Conservation (phyloP, 78 protist genomes). For the Anaeramoeba flamelloides region DNA sequence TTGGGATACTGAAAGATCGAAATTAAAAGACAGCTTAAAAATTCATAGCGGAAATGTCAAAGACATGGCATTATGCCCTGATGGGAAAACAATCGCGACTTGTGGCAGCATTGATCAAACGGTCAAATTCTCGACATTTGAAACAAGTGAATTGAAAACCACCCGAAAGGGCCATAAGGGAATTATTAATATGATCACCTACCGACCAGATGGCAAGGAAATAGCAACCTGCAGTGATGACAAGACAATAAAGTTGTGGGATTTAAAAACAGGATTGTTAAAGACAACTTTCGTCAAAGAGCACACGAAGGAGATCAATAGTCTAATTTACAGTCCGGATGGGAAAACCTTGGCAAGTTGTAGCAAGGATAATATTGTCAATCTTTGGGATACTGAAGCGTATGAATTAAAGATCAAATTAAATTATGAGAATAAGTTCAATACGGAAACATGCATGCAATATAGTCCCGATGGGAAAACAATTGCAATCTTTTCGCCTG, state of each 20-base stretch:
- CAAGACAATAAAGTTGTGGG: constrained; percentile 11
- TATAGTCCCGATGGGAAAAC: constrained; percentile 5
- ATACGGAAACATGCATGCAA: neutral
- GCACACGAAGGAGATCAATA: too few species aligned
- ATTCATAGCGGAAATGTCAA: constrained; percentile 8
- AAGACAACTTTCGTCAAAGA: too few species aligned
- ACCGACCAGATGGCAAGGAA: neutral
- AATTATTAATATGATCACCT: neutral
- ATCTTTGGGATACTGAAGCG: neutral
- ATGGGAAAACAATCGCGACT: neutral
- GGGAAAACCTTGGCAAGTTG: neutral
- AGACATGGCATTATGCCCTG: constrained; percentile 11
- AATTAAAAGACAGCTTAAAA: neutral
- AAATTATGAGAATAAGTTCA: neutral
- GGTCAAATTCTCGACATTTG: neutral
- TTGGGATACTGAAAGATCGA: neutral
- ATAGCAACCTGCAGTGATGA: neutral
- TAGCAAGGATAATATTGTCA: neutral
- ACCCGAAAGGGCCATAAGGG: constrained; percentile 10
- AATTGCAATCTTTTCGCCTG: neutral
- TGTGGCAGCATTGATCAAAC: constrained; percentile 3
- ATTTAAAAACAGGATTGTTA: constrained; percentile 3
- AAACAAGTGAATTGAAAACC: neutral
- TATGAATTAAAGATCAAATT: neutral
- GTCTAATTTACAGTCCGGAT: constrained; percentile 10